phyloP scores from a whole-genome alignment of 202 grass and related monocot genomes.

The Schoenoplectus tabernaemontani region DNA sequence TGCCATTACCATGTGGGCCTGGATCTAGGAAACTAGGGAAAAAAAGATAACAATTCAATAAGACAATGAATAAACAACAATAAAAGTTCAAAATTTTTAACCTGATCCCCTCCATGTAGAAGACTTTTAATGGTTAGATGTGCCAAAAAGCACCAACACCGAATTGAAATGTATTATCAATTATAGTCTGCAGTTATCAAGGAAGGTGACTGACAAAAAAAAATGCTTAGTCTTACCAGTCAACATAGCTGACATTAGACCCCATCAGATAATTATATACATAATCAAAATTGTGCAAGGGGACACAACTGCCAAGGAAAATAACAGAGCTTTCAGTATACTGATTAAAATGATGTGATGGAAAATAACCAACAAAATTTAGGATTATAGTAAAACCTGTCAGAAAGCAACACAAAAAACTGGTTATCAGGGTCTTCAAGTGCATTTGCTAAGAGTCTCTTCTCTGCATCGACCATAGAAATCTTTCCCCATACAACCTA shows the following conservation, averaged over 20 bases:
- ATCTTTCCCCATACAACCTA: slow-evolving; percentile 96
- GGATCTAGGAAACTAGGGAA: slow-evolving; percentile 83
- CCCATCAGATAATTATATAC: slow-evolving; percentile 91
- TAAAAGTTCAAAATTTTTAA: background rate
- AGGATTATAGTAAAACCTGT: slow-evolving; percentile 45
- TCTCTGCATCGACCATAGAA: slow-evolving; percentile 99
- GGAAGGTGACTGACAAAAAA: slow-evolving; percentile 13
- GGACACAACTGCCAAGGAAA: slow-evolving; percentile 74
- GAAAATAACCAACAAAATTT: slow-evolving; percentile 20
- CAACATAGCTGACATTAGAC: slow-evolving; percentile 78
- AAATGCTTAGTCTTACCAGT: slow-evolving; percentile 56
- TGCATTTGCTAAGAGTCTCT: slow-evolving; percentile 90
- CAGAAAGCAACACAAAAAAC: slow-evolving; percentile 96
- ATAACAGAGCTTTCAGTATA: slow-evolving; percentile 28
- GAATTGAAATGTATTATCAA: background rate
- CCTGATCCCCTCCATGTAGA: background rate
- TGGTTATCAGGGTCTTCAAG: slow-evolving; percentile 85
- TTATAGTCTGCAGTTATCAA: slow-evolving; percentile 14
- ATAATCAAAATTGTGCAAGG: slow-evolving; percentile 92
- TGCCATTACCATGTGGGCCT: slow-evolving; percentile 91
- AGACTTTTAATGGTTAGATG: background rate
- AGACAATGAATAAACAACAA: background rate
- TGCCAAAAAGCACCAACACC: background rate
- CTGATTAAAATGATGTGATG: slow-evolving; percentile 23
- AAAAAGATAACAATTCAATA: slow-evolving; percentile 20